Conservation (phyloP, 1,284 basidiomycete species). For the Cryptococcus sp. region DNA sequence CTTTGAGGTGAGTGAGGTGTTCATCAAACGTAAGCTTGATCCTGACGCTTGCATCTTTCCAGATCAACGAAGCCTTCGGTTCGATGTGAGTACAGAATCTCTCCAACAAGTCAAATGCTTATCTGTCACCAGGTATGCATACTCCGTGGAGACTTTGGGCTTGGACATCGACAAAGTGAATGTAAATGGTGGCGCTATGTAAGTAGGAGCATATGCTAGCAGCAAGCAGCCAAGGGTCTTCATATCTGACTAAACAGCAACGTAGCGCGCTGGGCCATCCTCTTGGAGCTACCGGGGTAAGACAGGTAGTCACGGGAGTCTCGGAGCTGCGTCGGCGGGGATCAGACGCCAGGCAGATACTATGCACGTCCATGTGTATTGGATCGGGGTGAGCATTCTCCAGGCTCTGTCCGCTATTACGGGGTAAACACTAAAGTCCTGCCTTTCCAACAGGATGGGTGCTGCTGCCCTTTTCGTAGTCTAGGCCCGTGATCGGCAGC, state of each 20-base stretch:
- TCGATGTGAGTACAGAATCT: slow-evolving; percentile 57
- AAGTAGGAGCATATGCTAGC: background rate
- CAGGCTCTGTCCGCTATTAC: too few relatives aligned
- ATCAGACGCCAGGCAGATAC: background rate
- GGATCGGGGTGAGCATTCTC: background rate
- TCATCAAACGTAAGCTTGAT: background rate
- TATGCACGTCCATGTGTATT: background rate
- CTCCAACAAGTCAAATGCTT: background rate
- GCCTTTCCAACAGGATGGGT: background rate
- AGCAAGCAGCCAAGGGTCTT: background rate
- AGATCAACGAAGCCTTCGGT: slow-evolving; percentile 80
- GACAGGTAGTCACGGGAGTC: background rate
- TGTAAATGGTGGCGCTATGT: slow-evolving; percentile 80
- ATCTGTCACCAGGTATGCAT: slow-evolving; percentile 58
- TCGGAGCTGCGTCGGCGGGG: background rate
- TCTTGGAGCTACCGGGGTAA: background rate
- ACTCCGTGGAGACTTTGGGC: slow-evolving; percentile 69
- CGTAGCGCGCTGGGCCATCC: background rate
- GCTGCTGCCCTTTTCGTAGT: background rate
- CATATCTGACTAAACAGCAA: background rate
- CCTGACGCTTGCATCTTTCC: background rate
- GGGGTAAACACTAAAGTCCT: too few relatives aligned
- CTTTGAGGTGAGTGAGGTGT: slow-evolving; percentile 61
- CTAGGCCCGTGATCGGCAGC: background rate
- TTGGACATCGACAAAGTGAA: slow-evolving; percentile 77